These are phyloP conservation scores for Fusarium torreyae DNA, from an alignment of 2,329 filamentous ascomycete species.

Conservation along the genomic window DNA sequence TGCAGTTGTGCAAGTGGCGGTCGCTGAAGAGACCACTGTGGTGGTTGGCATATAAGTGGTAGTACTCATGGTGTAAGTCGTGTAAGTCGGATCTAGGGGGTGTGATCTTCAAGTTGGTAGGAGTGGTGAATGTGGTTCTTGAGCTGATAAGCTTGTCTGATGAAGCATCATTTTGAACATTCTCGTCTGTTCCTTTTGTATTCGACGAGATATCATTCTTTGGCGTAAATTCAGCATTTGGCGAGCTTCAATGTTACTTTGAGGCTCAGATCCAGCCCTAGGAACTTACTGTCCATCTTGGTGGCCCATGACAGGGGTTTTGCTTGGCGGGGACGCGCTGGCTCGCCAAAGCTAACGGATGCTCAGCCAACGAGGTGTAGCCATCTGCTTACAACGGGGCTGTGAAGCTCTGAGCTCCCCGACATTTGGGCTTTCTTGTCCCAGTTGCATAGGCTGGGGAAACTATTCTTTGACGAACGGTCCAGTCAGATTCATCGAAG, in stretches of 20 bases:
- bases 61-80: slow-evolving; percentile 43
- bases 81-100: slow-evolving; percentile 11
- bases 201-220: background rate
- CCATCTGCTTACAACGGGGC: slow-evolving; percentile 15
- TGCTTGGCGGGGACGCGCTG: slow-evolving; percentile 13
- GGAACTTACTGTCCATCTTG: background rate
- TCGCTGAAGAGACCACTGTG: slow-evolving; percentile 53
- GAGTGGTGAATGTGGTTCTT: background rate
- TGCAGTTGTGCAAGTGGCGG: slow-evolving; percentile 54
- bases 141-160: slow-evolving; percentile 13
- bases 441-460: background rate
- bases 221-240: slow-evolving; percentile 2
- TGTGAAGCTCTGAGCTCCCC: slow-evolving; percentile 4
- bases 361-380: slow-evolving; percentile 23
- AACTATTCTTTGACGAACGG: slow-evolving; percentile 17
- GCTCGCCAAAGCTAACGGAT: slow-evolving; percentile 43
- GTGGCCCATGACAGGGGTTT: slow-evolving; percentile 6
- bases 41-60: slow-evolving; percentile 30
- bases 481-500: slow-evolving; percentile 12
- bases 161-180: background rate
- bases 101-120: background rate
- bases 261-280: slow-evolving; percentile 25
- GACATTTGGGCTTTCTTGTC: background rate
- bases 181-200: slow-evolving; percentile 27
- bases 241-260: slow-evolving; percentile 7